A percentile compares a stretch with the other conserved stretches of the same genome.
These are phyloP conservation scores for Spongospora subterranea DNA, from an alignment of 208 protist genomes.

Conservation along the genomic window DNA sequence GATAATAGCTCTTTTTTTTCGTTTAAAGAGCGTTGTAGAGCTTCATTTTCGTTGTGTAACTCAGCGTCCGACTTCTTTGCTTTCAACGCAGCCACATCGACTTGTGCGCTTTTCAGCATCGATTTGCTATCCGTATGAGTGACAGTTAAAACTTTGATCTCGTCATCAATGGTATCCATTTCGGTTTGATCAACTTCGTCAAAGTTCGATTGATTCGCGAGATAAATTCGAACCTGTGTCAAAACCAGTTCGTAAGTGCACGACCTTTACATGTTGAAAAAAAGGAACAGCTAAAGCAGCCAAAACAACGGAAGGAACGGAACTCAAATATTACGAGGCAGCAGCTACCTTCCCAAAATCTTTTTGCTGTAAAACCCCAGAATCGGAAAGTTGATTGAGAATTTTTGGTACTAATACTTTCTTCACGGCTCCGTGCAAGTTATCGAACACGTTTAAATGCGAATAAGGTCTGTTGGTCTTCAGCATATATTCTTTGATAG, in stretches of 20 bases:
- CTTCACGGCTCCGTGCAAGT: conserved; percentile 33
- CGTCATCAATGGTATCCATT: conserved; percentile 19
- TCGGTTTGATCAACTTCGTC: conserved; percentile 30
- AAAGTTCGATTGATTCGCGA: conserved; percentile 51
- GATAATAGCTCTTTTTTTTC: conserved; percentile 23
- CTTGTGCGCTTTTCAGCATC: neutral
- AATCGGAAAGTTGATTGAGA: conserved; percentile 28
- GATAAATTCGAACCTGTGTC: conserved; percentile 38
- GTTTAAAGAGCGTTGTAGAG: neutral
- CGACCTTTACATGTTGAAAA: neutral
- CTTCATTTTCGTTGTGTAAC: neutral
- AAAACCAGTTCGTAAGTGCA: neutral
- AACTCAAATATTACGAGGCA: neutral
- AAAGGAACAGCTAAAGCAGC: neutral
- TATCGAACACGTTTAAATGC: conserved; percentile 47
- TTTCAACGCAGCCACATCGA: neutral
- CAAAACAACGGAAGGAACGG: neutral
- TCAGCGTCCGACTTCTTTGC: neutral
- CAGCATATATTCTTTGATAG: conserved; percentile 45
- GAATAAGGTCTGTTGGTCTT: conserved; percentile 33
- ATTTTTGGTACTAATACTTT: conserved; percentile 36
- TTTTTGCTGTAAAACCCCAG: conserved; percentile 30
- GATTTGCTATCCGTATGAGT: neutral
- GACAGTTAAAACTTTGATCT: neutral
- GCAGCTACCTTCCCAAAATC: conserved; percentile 33